Conservation (phyloP, 192 early-diverging fungal genomes). For the Coemansia sp. region DNA sequence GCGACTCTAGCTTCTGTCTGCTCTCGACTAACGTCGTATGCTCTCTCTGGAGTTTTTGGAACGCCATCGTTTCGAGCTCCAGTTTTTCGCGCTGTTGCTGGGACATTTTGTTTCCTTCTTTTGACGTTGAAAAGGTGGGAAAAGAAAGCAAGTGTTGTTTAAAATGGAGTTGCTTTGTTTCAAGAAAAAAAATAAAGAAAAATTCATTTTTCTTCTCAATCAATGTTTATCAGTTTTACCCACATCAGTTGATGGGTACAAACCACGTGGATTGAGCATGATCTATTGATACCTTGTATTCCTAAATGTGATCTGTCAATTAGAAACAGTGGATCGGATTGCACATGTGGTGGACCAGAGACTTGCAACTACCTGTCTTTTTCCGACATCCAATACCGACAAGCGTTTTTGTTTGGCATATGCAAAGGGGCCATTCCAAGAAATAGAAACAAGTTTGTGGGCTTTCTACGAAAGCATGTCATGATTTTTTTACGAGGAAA, state of each 20-base stretch:
- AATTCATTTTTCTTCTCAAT: neutral
- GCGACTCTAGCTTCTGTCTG: constrained; percentile 88
- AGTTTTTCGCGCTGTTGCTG: constrained; percentile 51
- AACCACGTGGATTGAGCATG: neutral
- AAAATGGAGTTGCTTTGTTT: neutral
- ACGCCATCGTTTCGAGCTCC: constrained; percentile 69
- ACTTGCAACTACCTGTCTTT: too few relatives aligned
- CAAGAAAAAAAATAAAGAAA: neutral
- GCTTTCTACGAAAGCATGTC: too few relatives aligned
- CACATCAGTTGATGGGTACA: neutral
- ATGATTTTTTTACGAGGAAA: too few relatives aligned
- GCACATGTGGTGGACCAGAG: too few relatives aligned
- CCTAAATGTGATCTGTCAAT: too few relatives aligned
- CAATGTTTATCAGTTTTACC: neutral
- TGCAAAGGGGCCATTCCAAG: too few relatives aligned
- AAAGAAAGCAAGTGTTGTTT: neutral
- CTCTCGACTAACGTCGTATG: constrained; percentile 69
- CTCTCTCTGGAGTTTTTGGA: constrained; percentile 77
- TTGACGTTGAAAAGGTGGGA: neutral
- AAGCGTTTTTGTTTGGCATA: too few relatives aligned
- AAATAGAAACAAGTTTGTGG: too few relatives aligned
- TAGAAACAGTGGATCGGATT: too few relatives aligned
- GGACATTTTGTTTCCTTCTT: constrained; percentile 12
- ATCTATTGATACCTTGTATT: too few relatives aligned
- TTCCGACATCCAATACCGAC: too few relatives aligned